Conservation (phyloP, 1,139 yeast species). For the Nakaseomyces glabratus region DNA sequence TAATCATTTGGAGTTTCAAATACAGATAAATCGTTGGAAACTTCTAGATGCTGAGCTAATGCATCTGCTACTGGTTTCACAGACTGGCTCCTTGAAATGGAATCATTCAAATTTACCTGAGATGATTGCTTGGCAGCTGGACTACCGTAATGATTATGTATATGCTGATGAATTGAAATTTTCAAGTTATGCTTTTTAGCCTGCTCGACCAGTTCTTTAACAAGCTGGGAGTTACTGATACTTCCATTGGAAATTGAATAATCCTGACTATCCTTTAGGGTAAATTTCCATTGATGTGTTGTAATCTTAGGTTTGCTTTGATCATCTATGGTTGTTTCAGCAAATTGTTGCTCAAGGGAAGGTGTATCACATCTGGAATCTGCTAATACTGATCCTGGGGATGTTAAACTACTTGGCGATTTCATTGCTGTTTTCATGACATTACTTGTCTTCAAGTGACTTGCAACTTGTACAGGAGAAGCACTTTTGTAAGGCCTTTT, state of each 20-base stretch:
- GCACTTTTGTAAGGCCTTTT: background rate
- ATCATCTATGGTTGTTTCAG: constrained; percentile 17
- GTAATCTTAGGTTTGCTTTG: constrained; percentile 10
- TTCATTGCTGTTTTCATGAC: background rate
- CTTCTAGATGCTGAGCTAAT: background rate
- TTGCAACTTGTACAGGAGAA: constrained; percentile 1
- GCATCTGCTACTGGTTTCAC: constrained; percentile 8
- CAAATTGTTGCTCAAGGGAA: constrained; percentile 2
- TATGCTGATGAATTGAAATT: constrained; percentile 76
- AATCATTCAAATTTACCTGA: constrained; percentile 5
- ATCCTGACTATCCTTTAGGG: constrained; percentile 33
- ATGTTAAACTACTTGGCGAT: background rate
- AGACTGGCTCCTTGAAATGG: background rate
- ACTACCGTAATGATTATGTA: constrained; percentile 44
- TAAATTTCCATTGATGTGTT: constrained; percentile 35
- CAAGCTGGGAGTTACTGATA: constrained; percentile 45
- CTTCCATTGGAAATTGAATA: constrained; percentile 37
- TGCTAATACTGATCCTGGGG: background rate
- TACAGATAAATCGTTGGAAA: background rate
- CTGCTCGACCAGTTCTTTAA: constrained; percentile 47
- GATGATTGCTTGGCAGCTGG: constrained; percentile 7
- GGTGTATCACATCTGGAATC: background rate
- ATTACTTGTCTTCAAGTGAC: background rate
- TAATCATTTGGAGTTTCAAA: constrained; percentile 10
- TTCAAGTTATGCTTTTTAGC: constrained; percentile 54